Base-by-base conservation (phyloP, 768 basidiomycete genomes). In the Lanmaoa pseudosensibilis region DNA sequence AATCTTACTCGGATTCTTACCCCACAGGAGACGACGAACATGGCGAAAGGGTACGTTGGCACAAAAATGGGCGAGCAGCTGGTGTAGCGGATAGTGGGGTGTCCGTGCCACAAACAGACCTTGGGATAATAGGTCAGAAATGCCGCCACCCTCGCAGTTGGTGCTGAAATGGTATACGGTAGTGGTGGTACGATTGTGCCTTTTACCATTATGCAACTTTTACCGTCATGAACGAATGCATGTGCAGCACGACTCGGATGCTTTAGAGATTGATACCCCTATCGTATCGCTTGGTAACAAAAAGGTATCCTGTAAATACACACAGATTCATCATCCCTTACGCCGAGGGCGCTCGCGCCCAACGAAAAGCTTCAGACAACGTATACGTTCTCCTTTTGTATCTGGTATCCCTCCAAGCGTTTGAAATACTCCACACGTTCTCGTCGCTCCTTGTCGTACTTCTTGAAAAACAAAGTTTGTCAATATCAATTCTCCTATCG, bases 381-480 rank as follows among this genome's bases (percentile, higher is more conserved):
- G 66, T 82, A 84, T 38, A 84, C 81, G 50, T 83, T 80, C 64
- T 85, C 83, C 53, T 80, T 81, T 59, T 78, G 78, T 37, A 85
- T 73, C 59, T 79, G 74, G 57, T 83, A 84, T 8, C 73, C 75
- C 19, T 83, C 78, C 30, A 85, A 59, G 40, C 76, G 75, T 55
- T 75, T 76, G 68, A 84, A 83, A 61, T 83, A 85, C 40, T 80
- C 80, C 39, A 82, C 54, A 25, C 82, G 77, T 6, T 74, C 83
- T 54, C 76, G 74, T n/a, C 81, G 78, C 45, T 80, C 79, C 40
- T 67, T 69, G 21, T 77, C 75, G 65, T 75, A 75, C 65, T 69
- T 76, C 78, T 79, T 47, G 2, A 10, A 30, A 40, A 21, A 10
- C 16, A 45, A 9, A 34, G 23, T 4, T 30, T 0, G 41, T 63